These are phyloP conservation scores for Nemania sp. DNA, from an alignment of 2,329 filamentous ascomycete genomes.

Conservation along the genomic window DNA sequence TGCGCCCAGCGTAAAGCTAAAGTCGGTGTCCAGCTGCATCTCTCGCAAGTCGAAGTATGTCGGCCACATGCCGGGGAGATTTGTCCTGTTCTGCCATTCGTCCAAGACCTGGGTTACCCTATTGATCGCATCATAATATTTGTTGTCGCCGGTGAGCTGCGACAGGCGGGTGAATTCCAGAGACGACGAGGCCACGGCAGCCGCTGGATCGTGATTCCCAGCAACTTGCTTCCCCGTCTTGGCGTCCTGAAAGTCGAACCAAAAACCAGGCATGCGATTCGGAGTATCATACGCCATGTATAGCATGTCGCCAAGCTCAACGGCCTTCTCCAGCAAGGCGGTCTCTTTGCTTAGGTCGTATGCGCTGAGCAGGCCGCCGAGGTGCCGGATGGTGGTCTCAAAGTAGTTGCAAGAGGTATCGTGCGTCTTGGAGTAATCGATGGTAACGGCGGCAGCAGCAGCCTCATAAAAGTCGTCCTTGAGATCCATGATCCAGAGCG, in stretches of 20 bases:
- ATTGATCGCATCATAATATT: slow-evolving; percentile 76
- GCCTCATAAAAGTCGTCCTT: slow-evolving; percentile 59
- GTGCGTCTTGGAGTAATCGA: slow-evolving; percentile 53
- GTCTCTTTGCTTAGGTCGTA: slow-evolving; percentile 50
- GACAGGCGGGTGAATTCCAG: slow-evolving; percentile 72
- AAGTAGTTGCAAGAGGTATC: slow-evolving; percentile 47
- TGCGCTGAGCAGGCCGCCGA: slow-evolving; percentile 50
- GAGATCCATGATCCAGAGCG: slow-evolving; percentile 64
- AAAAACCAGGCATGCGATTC: slow-evolving; percentile 56
- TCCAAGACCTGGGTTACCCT: slow-evolving; percentile 73
- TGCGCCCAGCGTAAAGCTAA: slow-evolving; percentile 56
- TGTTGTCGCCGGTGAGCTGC: slow-evolving; percentile 68
- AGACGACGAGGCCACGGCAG: slow-evolving; percentile 60
- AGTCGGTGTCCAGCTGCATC: slow-evolving; percentile 47
- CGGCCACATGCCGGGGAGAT: slow-evolving; percentile 79
- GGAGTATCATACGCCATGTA: slow-evolving; percentile 53
- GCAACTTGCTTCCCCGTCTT: slow-evolving; percentile 41
- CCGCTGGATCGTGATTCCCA: slow-evolving; percentile 43
- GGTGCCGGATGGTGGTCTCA: slow-evolving; percentile 52
- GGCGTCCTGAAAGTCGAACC: slow-evolving; percentile 55
- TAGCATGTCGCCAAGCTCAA: slow-evolving; percentile 52
- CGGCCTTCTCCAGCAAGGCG: slow-evolving; percentile 48
- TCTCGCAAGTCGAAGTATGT: slow-evolving; percentile 61
- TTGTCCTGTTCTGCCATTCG: slow-evolving; percentile 67
- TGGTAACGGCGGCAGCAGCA: slow-evolving; percentile 50